phyloP scores from a whole-genome alignment of 1,284 basidiomycete genomes.

The Moniliella sp. region DNA sequence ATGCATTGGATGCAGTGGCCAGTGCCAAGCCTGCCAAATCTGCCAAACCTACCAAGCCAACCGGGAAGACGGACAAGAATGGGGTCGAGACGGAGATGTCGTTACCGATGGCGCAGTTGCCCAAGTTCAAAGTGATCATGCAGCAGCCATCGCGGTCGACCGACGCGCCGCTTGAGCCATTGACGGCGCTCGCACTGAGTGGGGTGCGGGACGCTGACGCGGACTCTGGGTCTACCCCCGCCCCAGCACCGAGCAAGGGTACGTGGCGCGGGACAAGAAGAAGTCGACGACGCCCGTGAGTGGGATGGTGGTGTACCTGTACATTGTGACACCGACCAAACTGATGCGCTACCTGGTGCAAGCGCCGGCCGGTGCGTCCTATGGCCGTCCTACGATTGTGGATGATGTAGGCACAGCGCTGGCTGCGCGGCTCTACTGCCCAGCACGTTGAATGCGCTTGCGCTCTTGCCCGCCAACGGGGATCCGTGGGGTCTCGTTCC shows the following conservation, averaged over 20 bases:
- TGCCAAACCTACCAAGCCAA: too few species aligned
- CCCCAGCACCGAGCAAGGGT: too few species aligned
- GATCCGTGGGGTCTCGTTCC: neutral
- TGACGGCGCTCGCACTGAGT: slow-evolving; percentile 53
- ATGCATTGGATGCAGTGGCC: too few species aligned
- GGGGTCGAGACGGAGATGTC: too few species aligned
- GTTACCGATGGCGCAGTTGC: too few species aligned
- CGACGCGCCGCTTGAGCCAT: slow-evolving; percentile 45
- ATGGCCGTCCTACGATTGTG: slow-evolving; percentile 48
- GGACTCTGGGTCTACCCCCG: too few species aligned
- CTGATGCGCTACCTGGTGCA: slow-evolving; percentile 57
- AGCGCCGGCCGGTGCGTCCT: slow-evolving; percentile 46
- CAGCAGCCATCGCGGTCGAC: slow-evolving; percentile 1
- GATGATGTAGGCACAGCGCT: slow-evolving; percentile 68
- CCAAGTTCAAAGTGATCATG: slow-evolving; percentile 28
- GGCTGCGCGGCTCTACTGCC: slow-evolving; percentile 47
- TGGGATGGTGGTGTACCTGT: slow-evolving; percentile 50
- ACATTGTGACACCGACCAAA: slow-evolving; percentile 66
- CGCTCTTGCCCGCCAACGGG: too few species aligned
- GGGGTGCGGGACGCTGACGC: too few species aligned
- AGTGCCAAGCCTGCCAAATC: too few species aligned
- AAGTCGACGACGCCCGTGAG: too few species aligned
- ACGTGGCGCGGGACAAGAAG: too few species aligned
- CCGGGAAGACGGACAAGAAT: too few species aligned
- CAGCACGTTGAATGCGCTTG: neutral